These are phyloP conservation scores for Phytophthora parvispora DNA, from an alignment of 352 stramenopile species.

Conservation along the genomic window DNA sequence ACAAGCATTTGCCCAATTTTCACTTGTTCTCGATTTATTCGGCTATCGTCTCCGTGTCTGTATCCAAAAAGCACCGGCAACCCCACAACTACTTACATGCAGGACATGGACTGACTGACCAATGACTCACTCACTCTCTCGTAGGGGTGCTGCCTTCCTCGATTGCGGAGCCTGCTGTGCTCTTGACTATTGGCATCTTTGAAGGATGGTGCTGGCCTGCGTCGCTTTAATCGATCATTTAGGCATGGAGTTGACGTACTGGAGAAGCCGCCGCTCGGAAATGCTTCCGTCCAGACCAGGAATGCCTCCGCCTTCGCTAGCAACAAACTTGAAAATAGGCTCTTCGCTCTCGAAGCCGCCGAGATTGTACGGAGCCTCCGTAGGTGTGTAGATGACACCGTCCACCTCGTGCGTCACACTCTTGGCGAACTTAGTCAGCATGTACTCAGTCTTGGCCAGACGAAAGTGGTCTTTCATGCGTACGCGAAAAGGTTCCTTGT, in stretches of 20 bases:
- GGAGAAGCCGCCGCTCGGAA: constrained; percentile 76
- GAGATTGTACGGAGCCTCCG: constrained; percentile 87
- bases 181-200: constrained; percentile 14
- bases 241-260: constrained; percentile 85
- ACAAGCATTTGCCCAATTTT: constrained; percentile 26
- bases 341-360: constrained; percentile 87
- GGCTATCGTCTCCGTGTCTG: constrained; percentile 25
- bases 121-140: constrained; percentile 77
- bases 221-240: constrained; percentile 43
- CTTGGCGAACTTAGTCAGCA: constrained; percentile 89
- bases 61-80: constrained; percentile 40
- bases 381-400: constrained; percentile 89
- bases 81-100: constrained; percentile 49
- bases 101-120: constrained; percentile 72
- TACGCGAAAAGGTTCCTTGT: constrained; percentile 87
- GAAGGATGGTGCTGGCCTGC: constrained; percentile 20
- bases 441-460: constrained; percentile 87
- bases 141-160: constrained; percentile 63
- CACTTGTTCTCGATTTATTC: constrained; percentile 36
- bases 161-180: constrained; percentile 20
- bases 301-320: constrained; percentile 85
- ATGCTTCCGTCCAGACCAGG: constrained; percentile 87
- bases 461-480: constrained; percentile 93
- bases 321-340: constrained; percentile 92
- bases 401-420: constrained; percentile 90